phyloP scores from a whole-genome alignment of 768 basidiomycete species.

The Boletus edulis region DNA sequence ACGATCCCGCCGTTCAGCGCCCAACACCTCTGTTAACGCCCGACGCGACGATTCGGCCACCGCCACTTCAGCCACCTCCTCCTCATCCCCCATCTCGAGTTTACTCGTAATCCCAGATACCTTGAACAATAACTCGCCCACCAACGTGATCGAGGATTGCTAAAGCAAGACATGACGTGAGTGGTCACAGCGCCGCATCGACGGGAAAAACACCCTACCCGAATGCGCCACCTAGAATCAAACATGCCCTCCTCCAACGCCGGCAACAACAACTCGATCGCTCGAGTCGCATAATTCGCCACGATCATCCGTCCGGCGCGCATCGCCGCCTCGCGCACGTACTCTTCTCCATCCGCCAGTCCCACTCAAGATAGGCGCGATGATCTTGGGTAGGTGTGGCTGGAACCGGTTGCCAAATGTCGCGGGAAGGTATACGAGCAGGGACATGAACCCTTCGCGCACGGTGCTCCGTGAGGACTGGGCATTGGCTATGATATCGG shows the following conservation, averaged over 20 bases:
- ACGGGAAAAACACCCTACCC: constrained; percentile 49
- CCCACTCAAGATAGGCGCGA: constrained; percentile 87
- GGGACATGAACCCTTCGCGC: constrained; percentile 97
- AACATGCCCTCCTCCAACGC: constrained; percentile 96
- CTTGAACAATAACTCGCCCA: constrained; percentile 95
- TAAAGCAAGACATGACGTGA: constrained; percentile 22
- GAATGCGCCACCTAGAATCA: constrained; percentile 91
- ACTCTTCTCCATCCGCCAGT: constrained; percentile 92
- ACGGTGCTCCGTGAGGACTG: constrained; percentile 88
- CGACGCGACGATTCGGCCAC: constrained; percentile 79
- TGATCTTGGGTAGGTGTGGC: constrained; percentile 93
- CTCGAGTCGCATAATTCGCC: constrained; percentile 86
- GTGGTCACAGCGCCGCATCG: neutral
- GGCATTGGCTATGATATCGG: constrained; percentile 90
- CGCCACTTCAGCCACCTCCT: constrained; percentile 57
- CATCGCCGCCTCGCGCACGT: constrained; percentile 97
- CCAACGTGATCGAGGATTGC: constrained; percentile 95
- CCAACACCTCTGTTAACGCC: constrained; percentile 85
- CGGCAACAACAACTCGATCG: constrained; percentile 90
- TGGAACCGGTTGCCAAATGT: constrained; percentile 97
- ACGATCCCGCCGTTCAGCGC: constrained; percentile 83
- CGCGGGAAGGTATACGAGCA: constrained; percentile 91
- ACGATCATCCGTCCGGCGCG: constrained; percentile 98
- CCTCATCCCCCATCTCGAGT: constrained; percentile 71
- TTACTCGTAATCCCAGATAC: constrained; percentile 95